A percentile compares a stretch with the other conserved stretches of the same genome.
These are phyloP conservation scores for Diaporthe vaccinii DNA, from an alignment of 2,329 filamentous ascomycete genomes.

Conservation along the genomic window DNA sequence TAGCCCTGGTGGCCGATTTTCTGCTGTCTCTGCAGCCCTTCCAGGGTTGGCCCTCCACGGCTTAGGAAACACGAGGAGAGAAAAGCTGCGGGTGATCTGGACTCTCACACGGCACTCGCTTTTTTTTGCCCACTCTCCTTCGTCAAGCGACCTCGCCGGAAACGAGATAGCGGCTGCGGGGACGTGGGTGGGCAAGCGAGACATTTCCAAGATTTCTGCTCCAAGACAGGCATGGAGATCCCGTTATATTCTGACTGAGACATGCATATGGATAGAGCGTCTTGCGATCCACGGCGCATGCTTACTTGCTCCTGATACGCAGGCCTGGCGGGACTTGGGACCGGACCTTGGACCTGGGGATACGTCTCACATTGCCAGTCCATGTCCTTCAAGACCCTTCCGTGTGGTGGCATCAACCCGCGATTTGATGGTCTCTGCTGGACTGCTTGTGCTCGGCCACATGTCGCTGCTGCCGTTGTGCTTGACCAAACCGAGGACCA, in stretches of 20 bases:
- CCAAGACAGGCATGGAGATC: conserved; percentile 38
- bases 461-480: conserved; percentile 22
- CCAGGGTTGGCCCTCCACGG: conserved; percentile 7
- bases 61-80: conserved; percentile 13
- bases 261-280: conserved; percentile 37
- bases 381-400: conserved; percentile 12
- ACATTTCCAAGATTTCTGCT: conserved; percentile 34
- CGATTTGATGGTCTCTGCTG: background rate
- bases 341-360: background rate
- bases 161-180: conserved; percentile 35
- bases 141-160: conserved; percentile 27
- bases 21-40: conserved; percentile 2
- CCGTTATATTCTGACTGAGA: conserved; percentile 36
- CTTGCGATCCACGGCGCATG: conserved; percentile 21
- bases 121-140: background rate
- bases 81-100: conserved; percentile 11
- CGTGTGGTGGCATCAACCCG: background rate
- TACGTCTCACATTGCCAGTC: background rate
- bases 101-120: background rate
- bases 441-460: conserved; percentile 10
- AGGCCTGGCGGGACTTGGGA: conserved; percentile 1
- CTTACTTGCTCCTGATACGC: conserved; percentile 26
- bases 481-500: conserved; percentile 3
- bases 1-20: background rate
- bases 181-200: conserved; percentile 33